Conservation (phyloP, 768 basidiomycete species). For the Mycena kentingensis region DNA sequence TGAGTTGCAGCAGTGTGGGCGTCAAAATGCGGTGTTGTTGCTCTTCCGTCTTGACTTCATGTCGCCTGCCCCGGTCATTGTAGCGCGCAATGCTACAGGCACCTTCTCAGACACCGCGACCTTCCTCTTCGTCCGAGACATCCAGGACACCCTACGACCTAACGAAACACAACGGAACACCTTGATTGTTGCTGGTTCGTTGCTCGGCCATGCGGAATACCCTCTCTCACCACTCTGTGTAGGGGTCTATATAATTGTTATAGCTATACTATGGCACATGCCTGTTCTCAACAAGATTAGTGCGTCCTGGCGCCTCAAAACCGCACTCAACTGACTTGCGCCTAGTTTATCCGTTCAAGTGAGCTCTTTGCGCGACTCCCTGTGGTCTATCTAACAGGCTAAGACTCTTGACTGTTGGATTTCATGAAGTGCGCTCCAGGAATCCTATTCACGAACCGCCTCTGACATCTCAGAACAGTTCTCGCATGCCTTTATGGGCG, state of each 20-base stretch:
- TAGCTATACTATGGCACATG: slow-evolving; percentile 86
- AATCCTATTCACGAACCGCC: slow-evolving; percentile 3
- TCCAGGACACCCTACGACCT: slow-evolving; percentile 47
- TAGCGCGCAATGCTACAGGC: not conserved
- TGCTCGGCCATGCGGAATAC: too few species aligned
- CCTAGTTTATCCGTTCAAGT: slow-evolving; percentile 92
- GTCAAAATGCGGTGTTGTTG: too few species aligned
- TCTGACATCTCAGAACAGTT: slow-evolving; percentile 47
- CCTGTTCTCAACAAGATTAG: slow-evolving; percentile 72
- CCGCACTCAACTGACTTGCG: slow-evolving; percentile 11
- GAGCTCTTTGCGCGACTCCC: slow-evolving; percentile 15
- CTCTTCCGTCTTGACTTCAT: slow-evolving; percentile 7
- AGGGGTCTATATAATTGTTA: slow-evolving; percentile 69
- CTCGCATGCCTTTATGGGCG: slow-evolving; percentile 81
- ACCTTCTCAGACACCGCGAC: not conserved
- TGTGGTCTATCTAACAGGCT: not conserved
- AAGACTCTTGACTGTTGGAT: slow-evolving; percentile 83
- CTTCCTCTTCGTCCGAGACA: slow-evolving; percentile 4
- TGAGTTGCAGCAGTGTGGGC: too few species aligned
- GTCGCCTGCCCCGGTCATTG: slow-evolving; percentile 3
- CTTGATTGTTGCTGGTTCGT: slow-evolving; percentile 81
- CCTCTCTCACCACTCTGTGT: too few species aligned
- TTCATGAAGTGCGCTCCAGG: slow-evolving; percentile 67
- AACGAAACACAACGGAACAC: slow-evolving; percentile 74
- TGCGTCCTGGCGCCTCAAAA: slow-evolving; percentile 46